Evolutionary conservation across 2,329 filamentous ascomycete species (phyloP), one percentile per base, ranked within the genome.

Genomic region (Pyricularia pennisetigena): DNA sequence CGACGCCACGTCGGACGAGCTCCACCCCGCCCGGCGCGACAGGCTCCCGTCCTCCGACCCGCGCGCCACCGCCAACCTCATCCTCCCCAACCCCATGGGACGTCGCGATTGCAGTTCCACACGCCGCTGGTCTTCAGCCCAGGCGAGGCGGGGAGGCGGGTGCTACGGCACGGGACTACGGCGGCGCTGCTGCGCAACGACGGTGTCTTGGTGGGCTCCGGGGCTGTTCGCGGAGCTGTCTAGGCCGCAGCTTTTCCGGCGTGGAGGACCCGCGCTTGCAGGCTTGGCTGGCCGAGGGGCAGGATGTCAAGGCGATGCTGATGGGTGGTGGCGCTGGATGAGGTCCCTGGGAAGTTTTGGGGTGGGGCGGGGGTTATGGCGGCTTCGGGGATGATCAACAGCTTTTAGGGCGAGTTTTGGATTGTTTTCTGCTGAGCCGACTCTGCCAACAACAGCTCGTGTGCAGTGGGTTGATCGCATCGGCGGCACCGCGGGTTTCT

Each of bases 401-500:
- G 26, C 59, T 68, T 28, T 29, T 65, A 26, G 62, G 62, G 67
- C 59, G 28, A 64, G 62, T 10, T 26, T 24, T 24, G 8, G n/a
- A 5, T 49, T 64, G 4, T 29, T 65, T 30, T 35, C 14, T 65
- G 14, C 7, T 24, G 32, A 35, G 4, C 30, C 6, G 8, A 9
- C 30, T 32, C 1, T 41, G 54, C 54, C 63, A 6, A 67, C 28
- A 14, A 32, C 30, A 32, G 23, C 32, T n/a, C 20, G n/a, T 9
- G 8, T 24, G 23, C 24, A 68, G 67, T 68, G 67, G 67, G 29
- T 68, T 41, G 67, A 68, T 30, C 63, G 67, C 8, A 30, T 65
- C 16, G 29, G 59, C 5, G 67, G 67, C 24, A 68, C 67, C 5
- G 67, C 67, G 14, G 67, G 67, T 4, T 68, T 65, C 67, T 68